phyloP scores from a whole-genome alignment of 2,329 filamentous ascomycete genomes.

The Hypoxylon sp. region DNA sequence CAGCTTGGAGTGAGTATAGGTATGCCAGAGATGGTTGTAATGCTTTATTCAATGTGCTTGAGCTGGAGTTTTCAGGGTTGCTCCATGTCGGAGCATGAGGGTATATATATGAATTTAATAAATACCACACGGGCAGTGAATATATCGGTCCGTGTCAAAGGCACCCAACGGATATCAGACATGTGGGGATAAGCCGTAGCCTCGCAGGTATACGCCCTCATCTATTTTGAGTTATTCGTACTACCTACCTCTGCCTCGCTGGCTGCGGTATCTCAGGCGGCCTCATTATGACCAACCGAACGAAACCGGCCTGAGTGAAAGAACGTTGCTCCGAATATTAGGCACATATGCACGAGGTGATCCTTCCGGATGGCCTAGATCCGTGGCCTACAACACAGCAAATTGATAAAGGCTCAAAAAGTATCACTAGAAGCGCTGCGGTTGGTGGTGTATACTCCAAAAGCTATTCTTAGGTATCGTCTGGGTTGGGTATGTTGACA shows the following conservation, averaged over 20 bases:
- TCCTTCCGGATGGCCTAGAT: constrained; percentile 29
- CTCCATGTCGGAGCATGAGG: background rate
- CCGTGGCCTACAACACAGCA: constrained; percentile 23
- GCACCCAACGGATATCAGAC: background rate
- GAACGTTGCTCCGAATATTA: background rate
- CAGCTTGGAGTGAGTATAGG: background rate
- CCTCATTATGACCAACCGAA: constrained; percentile 5
- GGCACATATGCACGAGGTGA: constrained; percentile 8
- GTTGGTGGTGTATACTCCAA: constrained; percentile 4
- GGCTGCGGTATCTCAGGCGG: constrained; percentile 11
- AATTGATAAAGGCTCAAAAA: background rate
- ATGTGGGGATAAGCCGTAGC: background rate
- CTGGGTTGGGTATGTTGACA: constrained; percentile 28
- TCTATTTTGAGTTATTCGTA: constrained; percentile 25
- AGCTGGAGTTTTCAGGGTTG: background rate
- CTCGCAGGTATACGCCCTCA: background rate
- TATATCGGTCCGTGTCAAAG: background rate
- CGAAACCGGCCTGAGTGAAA: background rate
- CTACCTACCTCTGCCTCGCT: constrained; percentile 23
- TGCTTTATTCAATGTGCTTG: background rate
- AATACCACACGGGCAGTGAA: background rate
- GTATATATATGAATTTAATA: constrained; percentile 9
- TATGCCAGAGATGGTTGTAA: background rate
- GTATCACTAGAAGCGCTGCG: background rate
- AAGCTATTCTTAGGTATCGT: constrained; percentile 17